Evolutionary conservation across 495 filamentous ascomycete species (phyloP).

Genomic region (Lepraria neglecta): DNA sequence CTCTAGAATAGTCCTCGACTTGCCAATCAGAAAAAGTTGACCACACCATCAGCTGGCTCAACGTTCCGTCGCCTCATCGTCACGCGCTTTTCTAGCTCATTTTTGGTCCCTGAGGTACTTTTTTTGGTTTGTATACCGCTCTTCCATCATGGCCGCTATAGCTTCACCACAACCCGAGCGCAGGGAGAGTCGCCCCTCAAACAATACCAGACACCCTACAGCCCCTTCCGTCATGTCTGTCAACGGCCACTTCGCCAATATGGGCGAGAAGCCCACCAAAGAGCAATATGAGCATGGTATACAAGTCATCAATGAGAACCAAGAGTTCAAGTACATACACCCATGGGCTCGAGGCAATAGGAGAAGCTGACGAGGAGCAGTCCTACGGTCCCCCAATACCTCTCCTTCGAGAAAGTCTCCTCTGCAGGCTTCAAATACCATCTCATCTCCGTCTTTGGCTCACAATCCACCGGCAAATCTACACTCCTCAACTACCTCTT

Average conservation of each 20-base stretch:
- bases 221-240: constrained; percentile 59
- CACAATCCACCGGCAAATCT: constrained; percentile 97
- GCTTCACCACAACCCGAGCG: constrained; percentile 12
- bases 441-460: constrained; percentile 96
- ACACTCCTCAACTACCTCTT: constrained; percentile 95
- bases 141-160: constrained; percentile 11
- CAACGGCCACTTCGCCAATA: constrained; percentile 83
- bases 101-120: not conserved
- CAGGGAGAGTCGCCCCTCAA: constrained; percentile 23
- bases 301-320: constrained; percentile 92
- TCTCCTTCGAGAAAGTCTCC: constrained; percentile 69
- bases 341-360: not conserved
- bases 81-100: constrained; percentile 6
- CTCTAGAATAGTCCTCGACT: too few species aligned
- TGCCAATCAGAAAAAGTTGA: too few species aligned
- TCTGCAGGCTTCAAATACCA: constrained; percentile 96
- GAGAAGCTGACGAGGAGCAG: constrained; percentile 38
- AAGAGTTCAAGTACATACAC: constrained; percentile 80
- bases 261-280: constrained; percentile 58
- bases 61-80: constrained; percentile 4
- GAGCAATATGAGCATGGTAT: constrained; percentile 86
- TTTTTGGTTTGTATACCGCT: not conserved
- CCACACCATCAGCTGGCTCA: not conserved
- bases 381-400: constrained; percentile 72
- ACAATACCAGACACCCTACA: constrained; percentile 35